A percentile compares a stretch with the other conserved stretches of the same genome.
phyloP scores from a whole-genome alignment of 2,329 filamentous ascomycete genomes.

The Fusarium duplospermum region DNA sequence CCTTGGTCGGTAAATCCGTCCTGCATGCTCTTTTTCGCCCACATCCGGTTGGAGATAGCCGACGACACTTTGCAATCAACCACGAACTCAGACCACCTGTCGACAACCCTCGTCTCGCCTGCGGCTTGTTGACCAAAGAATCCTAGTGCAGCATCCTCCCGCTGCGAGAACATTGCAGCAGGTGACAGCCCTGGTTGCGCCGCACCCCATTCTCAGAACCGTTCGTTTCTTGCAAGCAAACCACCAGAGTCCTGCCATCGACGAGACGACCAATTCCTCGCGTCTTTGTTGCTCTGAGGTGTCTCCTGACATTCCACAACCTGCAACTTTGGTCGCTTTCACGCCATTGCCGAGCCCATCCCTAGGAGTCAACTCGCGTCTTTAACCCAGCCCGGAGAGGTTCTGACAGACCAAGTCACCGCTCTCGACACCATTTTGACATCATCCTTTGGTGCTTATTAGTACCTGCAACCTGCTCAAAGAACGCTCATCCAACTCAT shows the following conservation, averaged over 20 bases:
- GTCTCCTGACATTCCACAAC: conserved; percentile 7
- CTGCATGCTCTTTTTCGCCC: neutral
- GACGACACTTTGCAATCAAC: conserved; percentile 1
- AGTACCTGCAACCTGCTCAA: neutral
- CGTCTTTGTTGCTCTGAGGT: neutral
- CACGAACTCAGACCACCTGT: neutral
- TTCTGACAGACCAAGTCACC: conserved; percentile 11
- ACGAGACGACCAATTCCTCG: conserved; percentile 3
- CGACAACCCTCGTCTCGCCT: neutral
- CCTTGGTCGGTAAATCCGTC: conserved; percentile 5
- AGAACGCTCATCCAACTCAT: neutral
- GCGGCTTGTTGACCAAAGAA: conserved; percentile 9
- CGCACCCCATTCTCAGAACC: conserved; percentile 5
- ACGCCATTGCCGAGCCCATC: conserved; percentile 20
- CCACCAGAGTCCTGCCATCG: conserved; percentile 5
- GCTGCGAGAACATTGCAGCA: conserved; percentile 2
- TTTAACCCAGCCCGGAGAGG: conserved; percentile 8
- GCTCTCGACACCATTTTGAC: neutral
- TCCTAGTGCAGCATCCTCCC: neutral
- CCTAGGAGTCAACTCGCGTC: conserved; percentile 8
- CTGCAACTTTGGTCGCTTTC: conserved; percentile 4
- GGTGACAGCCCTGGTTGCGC: neutral
- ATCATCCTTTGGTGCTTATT: neutral
- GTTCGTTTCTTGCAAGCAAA: conserved; percentile 3
- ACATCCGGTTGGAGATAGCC: neutral